Conservation (phyloP, 2,329 filamentous ascomycete species). For the Cytospora leucostoma region DNA sequence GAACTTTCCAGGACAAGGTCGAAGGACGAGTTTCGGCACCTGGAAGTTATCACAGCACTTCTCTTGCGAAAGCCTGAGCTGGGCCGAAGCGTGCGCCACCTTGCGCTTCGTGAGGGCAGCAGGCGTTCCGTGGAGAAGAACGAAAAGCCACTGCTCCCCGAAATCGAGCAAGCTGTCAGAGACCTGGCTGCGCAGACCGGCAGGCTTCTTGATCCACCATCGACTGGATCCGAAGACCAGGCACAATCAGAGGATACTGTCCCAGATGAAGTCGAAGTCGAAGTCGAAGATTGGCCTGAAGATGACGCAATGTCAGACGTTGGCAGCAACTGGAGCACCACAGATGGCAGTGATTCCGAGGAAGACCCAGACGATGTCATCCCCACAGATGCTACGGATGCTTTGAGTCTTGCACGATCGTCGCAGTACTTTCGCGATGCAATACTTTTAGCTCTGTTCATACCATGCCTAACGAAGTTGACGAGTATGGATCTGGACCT, state of each 20-base stretch:
- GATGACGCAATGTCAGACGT: constrained; percentile 7
- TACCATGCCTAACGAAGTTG: constrained; percentile 7
- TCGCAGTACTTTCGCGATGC: constrained; percentile 10
- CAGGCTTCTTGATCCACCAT: not conserved
- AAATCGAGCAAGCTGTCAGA: not conserved
- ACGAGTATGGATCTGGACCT: constrained; percentile 11
- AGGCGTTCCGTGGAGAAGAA: not conserved
- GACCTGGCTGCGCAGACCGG: not conserved
- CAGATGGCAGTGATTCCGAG: constrained; percentile 9
- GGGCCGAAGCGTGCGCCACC: constrained; percentile 13
- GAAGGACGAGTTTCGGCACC: constrained; percentile 11
- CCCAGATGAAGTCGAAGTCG: not conserved
- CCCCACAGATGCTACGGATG: constrained; percentile 1
- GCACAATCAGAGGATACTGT: not conserved
- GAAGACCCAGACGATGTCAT: constrained; percentile 10
- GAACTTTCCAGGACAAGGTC: constrained; percentile 10
- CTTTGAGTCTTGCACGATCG: constrained; percentile 1
- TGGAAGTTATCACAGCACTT: constrained; percentile 15
- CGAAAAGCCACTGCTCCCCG: not conserved
- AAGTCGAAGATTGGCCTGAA: constrained; percentile 3
- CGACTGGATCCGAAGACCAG: not conserved
- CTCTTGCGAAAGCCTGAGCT: constrained; percentile 13
- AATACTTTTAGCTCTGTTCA: constrained; percentile 1
- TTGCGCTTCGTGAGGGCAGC: constrained; percentile 11
- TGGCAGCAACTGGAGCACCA: constrained; percentile 19